A percentile compares a stretch with the other conserved stretches of the same genome.
Conservation (phyloP, 768 basidiomycete species). For the Tulasnella sp. region DNA sequence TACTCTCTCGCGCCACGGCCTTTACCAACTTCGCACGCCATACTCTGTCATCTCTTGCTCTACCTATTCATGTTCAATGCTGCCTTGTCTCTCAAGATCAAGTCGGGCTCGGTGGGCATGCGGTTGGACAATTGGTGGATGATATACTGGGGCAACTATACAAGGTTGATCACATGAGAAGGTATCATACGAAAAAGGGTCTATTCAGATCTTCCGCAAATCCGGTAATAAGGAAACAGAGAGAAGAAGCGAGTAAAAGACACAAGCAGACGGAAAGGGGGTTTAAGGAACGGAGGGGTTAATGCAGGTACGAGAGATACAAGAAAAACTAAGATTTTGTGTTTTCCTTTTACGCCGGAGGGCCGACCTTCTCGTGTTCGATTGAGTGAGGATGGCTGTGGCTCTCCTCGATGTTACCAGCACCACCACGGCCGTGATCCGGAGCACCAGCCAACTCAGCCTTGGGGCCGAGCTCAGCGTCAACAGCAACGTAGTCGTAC, state of each 20-base stretch:
- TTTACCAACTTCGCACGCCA: not conserved
- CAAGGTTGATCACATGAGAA: not conserved
- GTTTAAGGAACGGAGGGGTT: conserved; percentile 25
- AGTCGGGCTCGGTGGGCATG: not conserved
- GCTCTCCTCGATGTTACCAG: conserved; percentile 23
- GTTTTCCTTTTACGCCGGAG: conserved; percentile 11
- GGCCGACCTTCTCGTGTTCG: conserved; percentile 15
- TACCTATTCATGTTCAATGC: not conserved
- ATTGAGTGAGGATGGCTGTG: conserved; percentile 20
- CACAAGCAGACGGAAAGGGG: not conserved
- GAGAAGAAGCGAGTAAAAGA: not conserved
- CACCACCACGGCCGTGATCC: conserved; percentile 13
- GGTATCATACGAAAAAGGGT: not conserved
- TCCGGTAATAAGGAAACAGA: conserved; percentile 35
- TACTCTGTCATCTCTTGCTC: not conserved
- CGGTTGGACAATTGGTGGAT: not conserved
- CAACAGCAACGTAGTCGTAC: conserved; percentile 80
- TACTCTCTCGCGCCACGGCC: not conserved
- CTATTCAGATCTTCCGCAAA: not conserved
- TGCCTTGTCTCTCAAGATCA: not conserved
- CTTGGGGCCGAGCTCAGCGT: conserved; percentile 48
- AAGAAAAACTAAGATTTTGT: conserved; percentile 26
- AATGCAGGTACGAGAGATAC: conserved; percentile 35
- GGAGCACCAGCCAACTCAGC: conserved; percentile 34
- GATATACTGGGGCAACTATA: not conserved